Evolutionary conservation across 2,329 filamentous ascomycete genomes (phyloP), one percentile per base, ranked within the genome.

Genomic region (Raffaelea arxii): DNA sequence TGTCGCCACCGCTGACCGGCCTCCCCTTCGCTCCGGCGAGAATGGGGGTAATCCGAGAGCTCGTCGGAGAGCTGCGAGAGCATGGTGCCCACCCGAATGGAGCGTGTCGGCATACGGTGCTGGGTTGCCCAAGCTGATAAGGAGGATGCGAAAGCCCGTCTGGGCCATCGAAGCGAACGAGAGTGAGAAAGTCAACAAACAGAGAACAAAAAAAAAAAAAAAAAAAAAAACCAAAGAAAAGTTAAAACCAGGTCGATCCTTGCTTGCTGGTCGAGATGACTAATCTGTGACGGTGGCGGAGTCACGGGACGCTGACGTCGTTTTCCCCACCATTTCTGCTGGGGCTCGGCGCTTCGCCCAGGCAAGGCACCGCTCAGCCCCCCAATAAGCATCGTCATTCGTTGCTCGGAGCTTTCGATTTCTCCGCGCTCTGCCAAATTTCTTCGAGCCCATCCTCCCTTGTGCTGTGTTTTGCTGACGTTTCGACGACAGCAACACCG

Each of bases 51-150:
- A 69, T 3, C 53, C 55, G 21, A 84, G 65, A 23, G 65, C 61
- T 16, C 65, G 69, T 19, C 73, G 70, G 9, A 91, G 66, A 3
- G 75, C 69, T 46, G 76, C 69, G 53, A 95, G 77, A 40, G 88
- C 77, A 47, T 80, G 77, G 67, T 97, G 91, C 11, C 90, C 92
- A 14, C 89, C 88, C 22, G 82, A 90, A 66, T 97, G 92, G 7
- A 91, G 80, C 19, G 86, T 94, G 52, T 83, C 74, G 53, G 78
- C 76, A 64, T 91, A 90, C 2, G 79, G 69, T 6, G 75, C 71
- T 6, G 86, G 88, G 57, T 97, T 97, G 55, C 92, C 92, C 52
- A 98, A 76, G 51, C 87, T 92, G 67, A 89, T 77, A 57, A 97
- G 73, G 47, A 97, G 78, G 55, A 94, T 78, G 35, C 74, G 53